These are phyloP conservation scores for Ophiostoma angusticollis DNA, from an alignment of 2,329 filamentous ascomycete species.

Conservation along the genomic window DNA sequence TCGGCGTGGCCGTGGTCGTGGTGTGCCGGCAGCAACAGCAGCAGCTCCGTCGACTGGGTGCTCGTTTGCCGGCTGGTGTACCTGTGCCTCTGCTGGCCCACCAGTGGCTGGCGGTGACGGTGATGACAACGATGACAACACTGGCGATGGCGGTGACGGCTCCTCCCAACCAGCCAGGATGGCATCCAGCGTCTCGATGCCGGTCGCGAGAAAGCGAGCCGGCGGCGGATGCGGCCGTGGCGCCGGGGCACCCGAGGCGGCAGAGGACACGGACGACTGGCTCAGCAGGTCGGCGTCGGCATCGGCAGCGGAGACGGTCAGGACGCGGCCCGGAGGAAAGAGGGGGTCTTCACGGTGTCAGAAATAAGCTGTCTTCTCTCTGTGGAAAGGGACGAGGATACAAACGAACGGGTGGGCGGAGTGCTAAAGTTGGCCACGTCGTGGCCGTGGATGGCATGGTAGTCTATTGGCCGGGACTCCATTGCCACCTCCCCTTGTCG, in stretches of 20 bases:
- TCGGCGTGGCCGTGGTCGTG: too few species aligned
- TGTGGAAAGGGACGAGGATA: neutral
- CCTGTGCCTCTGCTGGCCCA: neutral
- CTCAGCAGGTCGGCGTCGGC: conserved; percentile 29
- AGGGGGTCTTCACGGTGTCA: conserved; percentile 10
- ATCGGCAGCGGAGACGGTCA: conserved; percentile 64
- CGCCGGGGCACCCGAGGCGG: conserved; percentile 22
- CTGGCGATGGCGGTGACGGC: too few species aligned
- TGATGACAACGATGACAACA: too few species aligned
- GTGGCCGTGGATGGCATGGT: conserved; percentile 45
- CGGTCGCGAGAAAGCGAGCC: conserved; percentile 39
- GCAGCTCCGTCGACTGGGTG: neutral
- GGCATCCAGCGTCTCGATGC: conserved; percentile 39
- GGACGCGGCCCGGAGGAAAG: conserved; percentile 49
- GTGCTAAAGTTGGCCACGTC: conserved; percentile 50
- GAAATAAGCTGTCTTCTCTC: neutral
- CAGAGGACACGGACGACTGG: conserved; percentile 8
- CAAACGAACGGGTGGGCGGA: conserved; percentile 35
- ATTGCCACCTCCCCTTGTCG: neutral
- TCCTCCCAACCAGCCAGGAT: conserved; percentile 26
- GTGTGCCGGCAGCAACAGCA: too few species aligned
- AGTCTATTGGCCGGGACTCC: conserved; percentile 34
- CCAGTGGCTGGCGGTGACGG: conserved; percentile 1
- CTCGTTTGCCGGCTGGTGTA: neutral
- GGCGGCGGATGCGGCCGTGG: neutral